Evolutionary conservation across 768 basidiomycete species (phyloP).

Genomic region (Cytidiella melzeri): DNA sequence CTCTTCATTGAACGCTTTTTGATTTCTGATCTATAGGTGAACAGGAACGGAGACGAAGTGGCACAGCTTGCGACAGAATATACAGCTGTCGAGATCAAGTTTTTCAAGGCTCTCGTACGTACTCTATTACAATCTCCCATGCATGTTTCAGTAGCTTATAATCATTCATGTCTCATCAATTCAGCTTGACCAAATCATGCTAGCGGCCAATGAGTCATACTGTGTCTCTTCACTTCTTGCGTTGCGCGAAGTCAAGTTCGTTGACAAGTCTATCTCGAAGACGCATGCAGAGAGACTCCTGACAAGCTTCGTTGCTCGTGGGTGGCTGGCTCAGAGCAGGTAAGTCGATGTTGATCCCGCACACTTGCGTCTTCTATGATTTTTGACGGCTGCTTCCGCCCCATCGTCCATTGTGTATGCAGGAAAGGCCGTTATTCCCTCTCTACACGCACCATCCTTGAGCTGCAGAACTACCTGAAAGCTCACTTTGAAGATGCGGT

Average conservation of each 20-base stretch:
- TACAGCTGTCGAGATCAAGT: constrained; percentile 68
- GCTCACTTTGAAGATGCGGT: constrained; percentile 66
- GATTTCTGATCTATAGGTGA: constrained; percentile 47
- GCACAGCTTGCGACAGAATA: constrained; percentile 86
- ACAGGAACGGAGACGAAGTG: constrained; percentile 72
- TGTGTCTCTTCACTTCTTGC: constrained; percentile 76
- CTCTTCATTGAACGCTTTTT: background rate
- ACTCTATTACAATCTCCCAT: background rate
- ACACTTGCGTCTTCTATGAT: too few species aligned
- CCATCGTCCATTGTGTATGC: too few species aligned
- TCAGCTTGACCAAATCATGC: constrained; percentile 85
- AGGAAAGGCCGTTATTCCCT: constrained; percentile 65
- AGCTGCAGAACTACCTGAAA: constrained; percentile 69
- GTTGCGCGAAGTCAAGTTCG: constrained; percentile 56
- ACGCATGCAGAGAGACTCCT: constrained; percentile 68
- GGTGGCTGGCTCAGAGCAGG: constrained; percentile 75
- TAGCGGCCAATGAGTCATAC: constrained; percentile 67
- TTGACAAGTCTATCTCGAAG: constrained; percentile 60
- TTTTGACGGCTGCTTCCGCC: too few species aligned
- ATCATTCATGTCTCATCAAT: background rate
- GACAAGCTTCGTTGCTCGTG: constrained; percentile 76
- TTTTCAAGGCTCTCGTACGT: constrained; percentile 78
- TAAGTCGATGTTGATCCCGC: too few species aligned
- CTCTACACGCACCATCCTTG: constrained; percentile 66
- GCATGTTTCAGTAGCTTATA: too few species aligned